Evolutionary conservation across 1,284 basidiomycete genomes (phyloP).

Genomic region (Bjerkandera adusta): DNA sequence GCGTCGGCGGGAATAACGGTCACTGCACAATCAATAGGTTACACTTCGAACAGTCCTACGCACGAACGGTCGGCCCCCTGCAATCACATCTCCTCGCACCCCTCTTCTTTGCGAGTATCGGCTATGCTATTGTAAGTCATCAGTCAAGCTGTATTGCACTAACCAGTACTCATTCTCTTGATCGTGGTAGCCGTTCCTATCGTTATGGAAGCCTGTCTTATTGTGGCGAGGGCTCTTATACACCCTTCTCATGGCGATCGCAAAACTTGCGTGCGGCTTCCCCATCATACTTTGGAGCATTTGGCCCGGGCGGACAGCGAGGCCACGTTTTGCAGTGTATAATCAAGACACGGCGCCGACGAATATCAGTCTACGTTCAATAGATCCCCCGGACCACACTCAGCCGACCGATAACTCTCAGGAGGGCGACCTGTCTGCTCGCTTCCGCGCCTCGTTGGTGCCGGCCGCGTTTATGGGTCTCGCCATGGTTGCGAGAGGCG

Average conservation of each 20-base stretch:
- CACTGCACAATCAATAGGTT: slow-evolving; percentile 2
- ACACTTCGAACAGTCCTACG: slow-evolving; percentile 29
- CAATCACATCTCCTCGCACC: slow-evolving; percentile 42
- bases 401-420: no score
- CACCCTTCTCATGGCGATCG: slow-evolving; percentile 45
- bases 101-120: slow-evolving; percentile 55
- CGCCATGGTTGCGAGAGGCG: slow-evolving; percentile 50
- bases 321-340: no score
- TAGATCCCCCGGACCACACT: no score
- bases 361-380: no score
- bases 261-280: slow-evolving; percentile 35
- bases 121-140: slow-evolving; percentile 40
- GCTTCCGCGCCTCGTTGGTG: slow-evolving; percentile 11
- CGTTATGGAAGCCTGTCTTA: slow-evolving; percentile 40
- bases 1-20: background rate
- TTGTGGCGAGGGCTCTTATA: slow-evolving; percentile 52
- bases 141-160: background rate
- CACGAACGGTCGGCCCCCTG: slow-evolving; percentile 31
- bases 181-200: slow-evolving; percentile 39
- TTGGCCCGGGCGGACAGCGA: background rate
- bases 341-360: no score
- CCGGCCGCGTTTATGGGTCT: slow-evolving; percentile 30
- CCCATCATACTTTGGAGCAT: slow-evolving; percentile 22
- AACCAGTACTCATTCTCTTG: background rate
- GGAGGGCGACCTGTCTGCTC: no score